A percentile compares a stretch with the other conserved stretches of the same genome.
Conservation (phyloP, 257 asterid species). For the Hygrophila difformis region DNA sequence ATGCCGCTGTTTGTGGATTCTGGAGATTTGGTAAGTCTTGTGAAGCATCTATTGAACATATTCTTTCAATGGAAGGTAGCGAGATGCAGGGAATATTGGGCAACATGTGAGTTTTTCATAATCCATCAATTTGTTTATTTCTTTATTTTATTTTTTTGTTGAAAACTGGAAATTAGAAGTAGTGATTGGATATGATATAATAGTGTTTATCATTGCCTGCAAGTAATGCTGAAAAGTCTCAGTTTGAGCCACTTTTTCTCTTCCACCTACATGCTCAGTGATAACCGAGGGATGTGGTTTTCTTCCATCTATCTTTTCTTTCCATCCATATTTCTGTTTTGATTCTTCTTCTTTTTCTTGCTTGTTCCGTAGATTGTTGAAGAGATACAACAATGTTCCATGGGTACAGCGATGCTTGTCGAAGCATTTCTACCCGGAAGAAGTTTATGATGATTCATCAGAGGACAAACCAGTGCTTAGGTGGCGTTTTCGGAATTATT, state of each 20-base stretch:
- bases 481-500: slow-evolving; percentile 56
- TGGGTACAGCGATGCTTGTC: slow-evolving; percentile 33
- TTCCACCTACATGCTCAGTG: too few species aligned
- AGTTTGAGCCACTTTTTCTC: too few species aligned
- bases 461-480: slow-evolving; percentile 40
- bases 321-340: slow-evolving; percentile 2
- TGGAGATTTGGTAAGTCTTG: slow-evolving; percentile 29
- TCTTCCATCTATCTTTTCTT: too few species aligned
- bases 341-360: slow-evolving; percentile 11
- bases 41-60: slow-evolving; percentile 27
- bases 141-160: neutral
- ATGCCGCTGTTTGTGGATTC: slow-evolving; percentile 31
- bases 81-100: slow-evolving; percentile 61
- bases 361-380: slow-evolving; percentile 45
- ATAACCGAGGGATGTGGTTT: too few species aligned
- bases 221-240: too few species aligned
- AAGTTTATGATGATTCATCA: slow-evolving; percentile 59
- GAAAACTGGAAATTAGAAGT: neutral
- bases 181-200: too few species aligned
- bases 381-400: slow-evolving; percentile 29
- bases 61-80: slow-evolving; percentile 73
- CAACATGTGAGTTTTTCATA: slow-evolving; percentile 38
- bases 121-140: neutral
- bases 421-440: slow-evolving; percentile 57
- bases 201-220: too few species aligned